Percentiles rank a stretch among this genome's conserved stretches.
Evolutionary conservation across 2,329 filamentous ascomycete species (phyloP).

Genomic region (Pseudogymnoascus sp.): DNA sequence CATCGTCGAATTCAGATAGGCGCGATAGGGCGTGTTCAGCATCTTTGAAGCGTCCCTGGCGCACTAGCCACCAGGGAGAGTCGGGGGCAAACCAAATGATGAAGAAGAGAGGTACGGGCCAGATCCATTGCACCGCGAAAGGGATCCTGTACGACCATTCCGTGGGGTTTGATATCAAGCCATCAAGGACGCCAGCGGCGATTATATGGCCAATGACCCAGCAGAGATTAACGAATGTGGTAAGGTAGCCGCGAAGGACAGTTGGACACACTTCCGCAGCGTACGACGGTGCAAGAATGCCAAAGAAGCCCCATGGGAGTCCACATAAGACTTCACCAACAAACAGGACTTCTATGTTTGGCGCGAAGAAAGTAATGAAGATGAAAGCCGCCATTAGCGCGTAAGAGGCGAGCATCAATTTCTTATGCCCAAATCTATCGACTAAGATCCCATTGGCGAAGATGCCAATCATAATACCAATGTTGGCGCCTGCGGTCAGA

Average conservation of each 20-base stretch:
- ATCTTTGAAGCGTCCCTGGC: conserved; percentile 36
- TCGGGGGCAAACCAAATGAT: conserved; percentile 40
- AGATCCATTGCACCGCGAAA: conserved; percentile 35
- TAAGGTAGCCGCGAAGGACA: conserved; percentile 42
- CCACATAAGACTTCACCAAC: conserved; percentile 40
- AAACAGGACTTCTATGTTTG: conserved; percentile 36
- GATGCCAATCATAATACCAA: conserved; percentile 36
- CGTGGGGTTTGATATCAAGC: not conserved
- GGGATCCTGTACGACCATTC: conserved; percentile 15
- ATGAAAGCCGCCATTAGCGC: conserved; percentile 19
- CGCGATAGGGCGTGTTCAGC: conserved; percentile 29
- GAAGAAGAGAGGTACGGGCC: conserved; percentile 38
- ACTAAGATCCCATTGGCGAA: conserved; percentile 37
- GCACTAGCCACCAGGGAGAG: conserved; percentile 43
- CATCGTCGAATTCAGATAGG: conserved; percentile 16
- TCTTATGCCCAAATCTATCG: conserved; percentile 40
- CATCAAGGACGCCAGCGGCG: conserved; percentile 31
- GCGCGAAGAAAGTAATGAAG: conserved; percentile 40
- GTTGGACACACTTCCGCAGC: conserved; percentile 43
- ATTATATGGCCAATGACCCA: conserved; percentile 42
- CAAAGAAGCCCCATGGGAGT: conserved; percentile 43
- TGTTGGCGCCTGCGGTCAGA: conserved; percentile 32
- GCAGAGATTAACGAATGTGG: conserved; percentile 45
- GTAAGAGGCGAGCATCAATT: conserved; percentile 33
- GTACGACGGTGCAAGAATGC: conserved; percentile 29